These are phyloP conservation scores for Turnera subulata DNA, from an alignment of 345 rosid species.

Conservation along the genomic window DNA sequence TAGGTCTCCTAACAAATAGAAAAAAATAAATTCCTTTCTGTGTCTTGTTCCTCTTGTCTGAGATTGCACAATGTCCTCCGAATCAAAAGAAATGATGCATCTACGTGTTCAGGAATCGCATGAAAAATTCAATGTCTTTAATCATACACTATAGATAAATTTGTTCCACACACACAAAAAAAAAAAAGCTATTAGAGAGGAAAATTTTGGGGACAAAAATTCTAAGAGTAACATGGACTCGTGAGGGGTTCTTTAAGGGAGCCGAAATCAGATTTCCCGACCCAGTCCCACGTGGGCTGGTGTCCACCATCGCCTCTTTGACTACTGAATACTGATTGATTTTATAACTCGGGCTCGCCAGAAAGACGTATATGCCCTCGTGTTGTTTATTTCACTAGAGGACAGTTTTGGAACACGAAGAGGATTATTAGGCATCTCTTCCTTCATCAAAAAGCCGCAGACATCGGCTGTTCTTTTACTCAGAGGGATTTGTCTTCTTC, in stretches of 20 bases:
- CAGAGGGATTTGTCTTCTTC: constrained; percentile 12
- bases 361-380: neutral
- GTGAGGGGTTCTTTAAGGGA: neutral
- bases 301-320: neutral
- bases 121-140: constrained; percentile 7
- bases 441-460: constrained; percentile 17
- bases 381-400: neutral
- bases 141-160: neutral
- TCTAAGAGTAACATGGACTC: constrained; percentile 25
- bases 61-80: no score
- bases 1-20: no score
- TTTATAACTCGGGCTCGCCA: no score
- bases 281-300: constrained; percentile 31
- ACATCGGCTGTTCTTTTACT: constrained; percentile 14
- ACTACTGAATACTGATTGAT: no score
- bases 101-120: constrained; percentile 1
- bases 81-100: no score
- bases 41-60: no score
- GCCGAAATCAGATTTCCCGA: constrained; percentile 15
- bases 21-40: no score
- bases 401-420: neutral
- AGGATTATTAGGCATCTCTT: constrained; percentile 6
- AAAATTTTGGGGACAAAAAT: constrained; percentile 28
- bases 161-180: no score
- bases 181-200: neutral